These are phyloP conservation scores for Nicotiana attenuata DNA, from an alignment of 257 asterid genomes.

Conservation along the genomic window DNA sequence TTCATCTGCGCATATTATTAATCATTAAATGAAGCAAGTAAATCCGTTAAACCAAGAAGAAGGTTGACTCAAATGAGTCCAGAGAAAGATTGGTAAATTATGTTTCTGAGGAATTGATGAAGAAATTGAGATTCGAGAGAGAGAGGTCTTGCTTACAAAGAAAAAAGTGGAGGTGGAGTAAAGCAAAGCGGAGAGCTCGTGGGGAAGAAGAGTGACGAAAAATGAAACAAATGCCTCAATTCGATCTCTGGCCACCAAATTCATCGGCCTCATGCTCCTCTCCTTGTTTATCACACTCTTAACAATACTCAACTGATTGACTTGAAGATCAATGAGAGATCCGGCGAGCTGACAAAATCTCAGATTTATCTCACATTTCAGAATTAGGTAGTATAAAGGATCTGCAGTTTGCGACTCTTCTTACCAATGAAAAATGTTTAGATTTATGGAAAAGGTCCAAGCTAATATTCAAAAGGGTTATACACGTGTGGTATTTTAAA, in stretches of 20 bases:
- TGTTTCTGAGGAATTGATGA: neutral
- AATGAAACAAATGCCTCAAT: constrained; percentile 52
- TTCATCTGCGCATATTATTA: neutral
- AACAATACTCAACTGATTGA: neutral
- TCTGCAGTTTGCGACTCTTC: neutral
- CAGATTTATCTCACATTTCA: neutral
- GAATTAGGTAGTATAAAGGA: neutral
- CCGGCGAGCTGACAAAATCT: no score
- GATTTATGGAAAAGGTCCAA: no score
- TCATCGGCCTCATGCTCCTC: constrained; percentile 14
- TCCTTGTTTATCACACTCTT: neutral
- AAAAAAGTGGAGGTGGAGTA: constrained; percentile 74
- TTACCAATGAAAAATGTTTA: neutral
- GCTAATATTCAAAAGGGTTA: no score
- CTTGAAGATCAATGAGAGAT: neutral
- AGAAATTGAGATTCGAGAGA: no score
- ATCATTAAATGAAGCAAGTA: neutral
- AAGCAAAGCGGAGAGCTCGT: constrained; percentile 70
- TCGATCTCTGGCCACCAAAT: constrained; percentile 50
- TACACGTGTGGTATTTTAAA: no score
- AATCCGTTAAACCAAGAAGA: neutral
- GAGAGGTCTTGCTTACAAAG: constrained; percentile 42
- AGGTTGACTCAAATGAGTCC: no score
- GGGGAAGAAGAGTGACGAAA: constrained; percentile 78
- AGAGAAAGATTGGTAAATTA: no score